phyloP scores from a whole-genome alignment of 2,329 filamentous ascomycete genomes.

The Ascochyta rabiei region DNA sequence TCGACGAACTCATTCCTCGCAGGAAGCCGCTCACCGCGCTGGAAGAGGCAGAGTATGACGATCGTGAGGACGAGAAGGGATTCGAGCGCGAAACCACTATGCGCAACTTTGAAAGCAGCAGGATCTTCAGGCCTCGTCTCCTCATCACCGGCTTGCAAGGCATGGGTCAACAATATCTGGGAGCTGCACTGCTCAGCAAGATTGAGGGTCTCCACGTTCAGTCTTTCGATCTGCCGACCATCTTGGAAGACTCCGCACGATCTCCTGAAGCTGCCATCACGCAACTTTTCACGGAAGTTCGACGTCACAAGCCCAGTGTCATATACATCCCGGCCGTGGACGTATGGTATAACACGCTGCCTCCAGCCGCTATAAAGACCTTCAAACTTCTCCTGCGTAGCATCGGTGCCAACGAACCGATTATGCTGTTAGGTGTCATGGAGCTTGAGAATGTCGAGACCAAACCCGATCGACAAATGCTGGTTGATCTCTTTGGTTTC shows the following conservation, averaged over 20 bases:
- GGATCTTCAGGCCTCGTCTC: slow-evolving; percentile 86
- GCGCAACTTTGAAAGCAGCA: slow-evolving; percentile 77
- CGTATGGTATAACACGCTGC: slow-evolving; percentile 76
- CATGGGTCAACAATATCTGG: slow-evolving; percentile 93
- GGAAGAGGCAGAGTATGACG: slow-evolving; percentile 93
- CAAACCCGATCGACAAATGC: slow-evolving; percentile 63
- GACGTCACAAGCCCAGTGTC: slow-evolving; percentile 92
- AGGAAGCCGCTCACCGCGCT: slow-evolving; percentile 87
- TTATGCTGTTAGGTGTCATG: slow-evolving; percentile 84
- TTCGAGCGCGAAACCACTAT: slow-evolving; percentile 82
- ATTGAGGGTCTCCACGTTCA: slow-evolving; percentile 95
- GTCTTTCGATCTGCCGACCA: slow-evolving; percentile 86
- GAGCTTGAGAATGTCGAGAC: slow-evolving; percentile 69
- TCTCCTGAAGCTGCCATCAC: slow-evolving; percentile 88
- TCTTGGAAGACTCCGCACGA: slow-evolving; percentile 82
- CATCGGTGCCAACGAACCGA: slow-evolving; percentile 86
- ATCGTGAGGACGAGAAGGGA: slow-evolving; percentile 79
- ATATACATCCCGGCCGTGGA: slow-evolving; percentile 93
- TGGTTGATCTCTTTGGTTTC: slow-evolving; percentile 83
- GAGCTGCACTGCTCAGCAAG: slow-evolving; percentile 83
- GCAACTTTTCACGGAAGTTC: slow-evolving; percentile 87
- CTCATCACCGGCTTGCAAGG: slow-evolving; percentile 81
- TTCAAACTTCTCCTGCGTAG: slow-evolving; percentile 83
- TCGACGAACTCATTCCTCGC: slow-evolving; percentile 80
- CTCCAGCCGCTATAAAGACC: slow-evolving; percentile 73